Conservation (phyloP, 2,329 filamentous ascomycete genomes). For the Annulohypoxylon truncatum region DNA sequence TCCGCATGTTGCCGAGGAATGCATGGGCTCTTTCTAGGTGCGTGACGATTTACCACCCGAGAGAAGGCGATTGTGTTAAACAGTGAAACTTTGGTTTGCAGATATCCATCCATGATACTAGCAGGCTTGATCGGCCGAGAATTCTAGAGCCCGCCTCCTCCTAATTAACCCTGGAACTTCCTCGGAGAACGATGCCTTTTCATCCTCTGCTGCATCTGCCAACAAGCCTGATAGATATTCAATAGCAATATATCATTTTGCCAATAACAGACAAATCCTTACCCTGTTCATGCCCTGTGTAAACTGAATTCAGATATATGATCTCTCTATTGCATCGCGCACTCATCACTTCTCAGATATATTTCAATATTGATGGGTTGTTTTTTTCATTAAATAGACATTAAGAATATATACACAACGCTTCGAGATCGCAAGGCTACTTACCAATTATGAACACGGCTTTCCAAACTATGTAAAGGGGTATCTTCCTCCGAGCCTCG, state of each 20-base stretch:
- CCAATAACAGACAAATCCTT: no score
- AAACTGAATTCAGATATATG: background rate
- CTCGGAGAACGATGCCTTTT: background rate
- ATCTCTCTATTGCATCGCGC: background rate
- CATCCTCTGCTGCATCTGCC: background rate
- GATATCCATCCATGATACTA: background rate
- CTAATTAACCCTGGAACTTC: no score
- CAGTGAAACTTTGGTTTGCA: background rate
- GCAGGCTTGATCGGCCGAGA: background rate
- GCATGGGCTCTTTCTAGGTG: background rate
- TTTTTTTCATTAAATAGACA: background rate
- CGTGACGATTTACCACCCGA: background rate
- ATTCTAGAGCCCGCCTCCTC: background rate
- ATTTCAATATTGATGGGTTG: background rate
- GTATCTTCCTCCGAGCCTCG: constrained; percentile 2
- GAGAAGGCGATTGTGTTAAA: background rate
- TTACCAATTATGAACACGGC: background rate
- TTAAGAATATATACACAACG: background rate
- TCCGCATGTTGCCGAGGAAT: background rate
- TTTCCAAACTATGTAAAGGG: background rate
- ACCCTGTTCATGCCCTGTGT: no score
- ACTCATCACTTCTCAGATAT: background rate
- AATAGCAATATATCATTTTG: no score
- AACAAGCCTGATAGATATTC: background rate
- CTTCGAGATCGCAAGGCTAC: background rate